These are phyloP conservation scores for Sphaerulina vaccinii DNA, from an alignment of 2,329 filamentous ascomycete species.

Conservation along the genomic window DNA sequence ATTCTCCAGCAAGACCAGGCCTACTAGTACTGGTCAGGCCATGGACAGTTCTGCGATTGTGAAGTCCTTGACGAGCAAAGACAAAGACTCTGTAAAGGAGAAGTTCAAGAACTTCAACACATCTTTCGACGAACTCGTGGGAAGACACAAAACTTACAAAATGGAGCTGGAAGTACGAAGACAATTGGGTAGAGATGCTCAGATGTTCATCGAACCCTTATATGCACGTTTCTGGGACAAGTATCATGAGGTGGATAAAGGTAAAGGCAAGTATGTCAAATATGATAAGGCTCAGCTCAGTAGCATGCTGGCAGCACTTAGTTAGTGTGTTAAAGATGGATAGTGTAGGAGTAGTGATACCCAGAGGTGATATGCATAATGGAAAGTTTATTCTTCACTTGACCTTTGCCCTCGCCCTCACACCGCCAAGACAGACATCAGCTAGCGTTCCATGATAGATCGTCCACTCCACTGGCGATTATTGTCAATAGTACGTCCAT, in stretches of 20 bases:
- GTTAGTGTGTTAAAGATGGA: constrained; percentile 3
- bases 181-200: constrained; percentile 78
- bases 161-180: constrained; percentile 90
- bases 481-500: too few relatives aligned
- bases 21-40: constrained; percentile 63
- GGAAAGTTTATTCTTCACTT: too few relatives aligned
- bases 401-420: too few relatives aligned
- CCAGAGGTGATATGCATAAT: too few relatives aligned
- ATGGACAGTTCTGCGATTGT: constrained; percentile 80
- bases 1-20: constrained; percentile 76
- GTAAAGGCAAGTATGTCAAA: constrained; percentile 96
- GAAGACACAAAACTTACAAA: constrained; percentile 74
- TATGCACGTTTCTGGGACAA: constrained; percentile 96
- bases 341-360: background rate
- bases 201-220: constrained; percentile 87
- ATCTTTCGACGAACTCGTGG: constrained; percentile 84
- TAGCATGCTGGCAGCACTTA: constrained; percentile 50
- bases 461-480: too few relatives aligned
- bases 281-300: constrained; percentile 86
- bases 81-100: constrained; percentile 93
- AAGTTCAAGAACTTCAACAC: constrained; percentile 92
- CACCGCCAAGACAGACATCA: too few relatives aligned
- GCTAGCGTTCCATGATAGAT: too few relatives aligned
- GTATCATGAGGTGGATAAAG: constrained; percentile 97
- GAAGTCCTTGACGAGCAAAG: constrained; percentile 80